Evolutionary conservation across 495 filamentous ascomycete species (phyloP).

Genomic region (Penicillium lagena): DNA sequence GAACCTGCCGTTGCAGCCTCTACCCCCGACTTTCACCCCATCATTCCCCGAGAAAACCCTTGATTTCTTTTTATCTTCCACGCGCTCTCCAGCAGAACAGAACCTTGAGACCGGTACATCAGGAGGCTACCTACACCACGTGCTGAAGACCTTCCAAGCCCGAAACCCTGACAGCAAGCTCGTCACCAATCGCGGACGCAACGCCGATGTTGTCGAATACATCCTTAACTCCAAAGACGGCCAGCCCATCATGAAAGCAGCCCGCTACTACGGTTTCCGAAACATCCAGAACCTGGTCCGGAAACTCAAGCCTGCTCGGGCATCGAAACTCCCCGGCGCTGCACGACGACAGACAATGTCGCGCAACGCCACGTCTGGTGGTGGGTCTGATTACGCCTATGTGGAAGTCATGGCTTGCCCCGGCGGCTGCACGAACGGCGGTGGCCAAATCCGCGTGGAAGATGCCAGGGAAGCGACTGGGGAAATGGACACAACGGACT

Average conservation of each 20-base stretch:
- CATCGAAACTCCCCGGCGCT: constrained; percentile 71
- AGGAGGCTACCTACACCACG: constrained; percentile 81
- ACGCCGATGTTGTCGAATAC: constrained; percentile 86
- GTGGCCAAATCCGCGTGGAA: constrained; percentile 85
- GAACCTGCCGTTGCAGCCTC: constrained; percentile 51
- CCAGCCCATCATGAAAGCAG: constrained; percentile 65
- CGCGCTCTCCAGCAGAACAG: constrained; percentile 15
- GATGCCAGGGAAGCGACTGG: constrained; percentile 47
- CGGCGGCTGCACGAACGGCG: constrained; percentile 94
- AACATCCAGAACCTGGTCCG: constrained; percentile 98
- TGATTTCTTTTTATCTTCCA: constrained; percentile 62
- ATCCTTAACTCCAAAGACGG: constrained; percentile 47
- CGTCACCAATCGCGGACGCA: constrained; percentile 67
- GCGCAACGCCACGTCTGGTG: constrained; percentile 23
- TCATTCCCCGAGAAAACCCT: constrained; percentile 65
- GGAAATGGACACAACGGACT: constrained; percentile 10
- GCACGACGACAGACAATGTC: constrained; percentile 36
- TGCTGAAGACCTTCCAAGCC: constrained; percentile 64
- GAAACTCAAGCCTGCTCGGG: constrained; percentile 70
- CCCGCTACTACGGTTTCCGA: constrained; percentile 91
- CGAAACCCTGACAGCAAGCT: constrained; percentile 63
- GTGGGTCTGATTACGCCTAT: constrained; percentile 66
- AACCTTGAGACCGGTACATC: constrained; percentile 59
- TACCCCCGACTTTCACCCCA: constrained; percentile 22
- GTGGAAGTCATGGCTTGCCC: constrained; percentile 99